These are phyloP conservation scores for Sarcodon aspratus DNA, from an alignment of 768 basidiomycete genomes.

Conservation along the genomic window DNA sequence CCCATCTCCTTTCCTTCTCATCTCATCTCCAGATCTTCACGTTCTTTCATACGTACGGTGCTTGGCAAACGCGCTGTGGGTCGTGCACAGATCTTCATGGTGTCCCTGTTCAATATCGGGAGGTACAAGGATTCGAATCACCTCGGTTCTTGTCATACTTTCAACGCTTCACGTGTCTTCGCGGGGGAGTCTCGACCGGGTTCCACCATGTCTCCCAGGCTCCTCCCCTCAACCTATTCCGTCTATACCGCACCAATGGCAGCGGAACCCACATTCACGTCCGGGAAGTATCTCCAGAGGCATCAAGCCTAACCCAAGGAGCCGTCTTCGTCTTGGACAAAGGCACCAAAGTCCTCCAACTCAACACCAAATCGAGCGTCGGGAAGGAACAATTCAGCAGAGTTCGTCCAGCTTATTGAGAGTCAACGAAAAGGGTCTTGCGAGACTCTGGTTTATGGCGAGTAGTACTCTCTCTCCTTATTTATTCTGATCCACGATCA, in stretches of 20 bases:
- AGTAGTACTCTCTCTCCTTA: conserved; percentile 5
- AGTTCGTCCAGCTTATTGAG: conserved; percentile 39
- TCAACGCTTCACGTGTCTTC: conserved; percentile 30
- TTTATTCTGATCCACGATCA: not conserved
- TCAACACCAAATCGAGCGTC: conserved; percentile 40
- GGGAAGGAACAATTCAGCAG: conserved; percentile 52
- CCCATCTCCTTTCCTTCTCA: not conserved
- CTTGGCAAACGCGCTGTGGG: no score
- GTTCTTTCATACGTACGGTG: no score
- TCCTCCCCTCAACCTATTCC: conserved; percentile 32
- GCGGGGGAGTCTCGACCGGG: conserved; percentile 38
- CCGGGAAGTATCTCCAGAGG: conserved; percentile 34
- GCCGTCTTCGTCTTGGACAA: conserved; percentile 53
- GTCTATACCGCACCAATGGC: conserved; percentile 38
- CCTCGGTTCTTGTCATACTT: conserved; percentile 38
- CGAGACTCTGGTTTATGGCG: conserved; percentile 39
- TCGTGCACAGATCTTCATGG: conserved; percentile 35
- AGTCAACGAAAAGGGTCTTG: conserved; percentile 28
- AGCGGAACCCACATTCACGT: conserved; percentile 19
- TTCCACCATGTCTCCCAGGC: conserved; percentile 36
- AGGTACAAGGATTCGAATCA: conserved; percentile 50
- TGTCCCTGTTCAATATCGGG: conserved; percentile 48
- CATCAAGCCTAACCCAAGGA: conserved; percentile 37
- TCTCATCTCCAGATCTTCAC: not conserved
- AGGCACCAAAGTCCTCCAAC: conserved; percentile 38